Base-by-base conservation (phyloP, 495 filamentous ascomycete genomes). In the Aspergillus egyptiacus region DNA sequence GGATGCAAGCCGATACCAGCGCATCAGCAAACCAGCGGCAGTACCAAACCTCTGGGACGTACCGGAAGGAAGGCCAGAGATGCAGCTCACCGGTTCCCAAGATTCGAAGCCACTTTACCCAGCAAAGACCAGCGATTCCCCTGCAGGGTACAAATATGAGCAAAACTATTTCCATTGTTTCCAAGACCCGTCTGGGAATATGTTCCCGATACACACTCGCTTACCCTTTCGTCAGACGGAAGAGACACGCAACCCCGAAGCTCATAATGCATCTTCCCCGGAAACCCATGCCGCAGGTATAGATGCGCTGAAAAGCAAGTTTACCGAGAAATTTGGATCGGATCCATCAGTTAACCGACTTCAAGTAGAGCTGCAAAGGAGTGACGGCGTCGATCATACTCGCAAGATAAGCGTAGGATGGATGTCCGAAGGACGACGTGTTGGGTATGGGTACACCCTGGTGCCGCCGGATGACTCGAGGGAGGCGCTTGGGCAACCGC, bases 351-450 rank as follows among this genome's bases (percentile, higher is more conserved):
- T 42, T 13, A 20, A 45, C 1, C 30, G 48, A 7, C 47, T 33
- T 8, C 22, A 10, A 7, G 27, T 46, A 2, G 50, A 49, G 7
- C 50, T 49, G 4, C 37, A 46, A 6, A 41, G 34, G 13, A 35
- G 19, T 4, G 34, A 28, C 34, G 18, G 22, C 18, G n/a, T 22
- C 17, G 37, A 24, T 25, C 50, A 59, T 4, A 46, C 61, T 35
- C 64, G 71, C 8, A 70, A 60, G 48, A 57, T 73, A 25, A 74
- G 71, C 47, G 45, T 67, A 15, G 71, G 69, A 10, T 74, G 71
- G 71, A 71, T 74, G 66, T 68, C 71, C 8, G 68, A 59, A 8
- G 71, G 71, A 7, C 62, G 63, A 37, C 67, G 71, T 13, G 50
- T 68, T 31, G 71, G 71, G 0, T 74, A 74, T 51, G 71, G 71